These are phyloP conservation scores for Chytriomyces sp. DNA, from an alignment of 192 early-diverging fungal species.

Conservation along the genomic window DNA sequence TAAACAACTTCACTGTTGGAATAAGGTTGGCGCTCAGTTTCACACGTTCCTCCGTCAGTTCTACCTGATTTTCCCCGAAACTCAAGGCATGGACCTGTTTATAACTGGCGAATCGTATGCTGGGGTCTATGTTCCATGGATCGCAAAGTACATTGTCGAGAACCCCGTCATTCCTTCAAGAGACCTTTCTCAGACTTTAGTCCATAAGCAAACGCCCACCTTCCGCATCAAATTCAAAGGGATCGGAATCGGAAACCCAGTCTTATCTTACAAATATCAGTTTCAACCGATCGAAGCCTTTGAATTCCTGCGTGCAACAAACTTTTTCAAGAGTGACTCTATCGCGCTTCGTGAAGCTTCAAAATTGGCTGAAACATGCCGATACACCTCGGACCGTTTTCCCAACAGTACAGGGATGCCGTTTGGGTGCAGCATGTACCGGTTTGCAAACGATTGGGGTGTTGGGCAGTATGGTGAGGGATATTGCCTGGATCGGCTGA, in stretches of 20 bases:
- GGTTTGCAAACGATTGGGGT: constrained; percentile 12
- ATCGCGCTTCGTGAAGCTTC: constrained; percentile 26
- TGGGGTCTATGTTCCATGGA: background rate
- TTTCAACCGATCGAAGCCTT: constrained; percentile 31
- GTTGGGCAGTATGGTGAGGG: background rate
- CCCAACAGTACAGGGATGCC: background rate
- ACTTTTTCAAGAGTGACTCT: constrained; percentile 11
- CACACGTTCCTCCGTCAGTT: constrained; percentile 19
- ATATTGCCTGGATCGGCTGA: constrained; percentile 14
- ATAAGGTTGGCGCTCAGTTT: constrained; percentile 1
- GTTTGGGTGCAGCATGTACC: constrained; percentile 16
- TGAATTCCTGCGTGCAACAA: constrained; percentile 36
- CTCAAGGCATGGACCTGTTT: constrained; percentile 58
- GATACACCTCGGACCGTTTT: background rate
- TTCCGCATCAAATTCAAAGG: constrained; percentile 49
- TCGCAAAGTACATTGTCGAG: background rate
- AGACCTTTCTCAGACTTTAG: background rate
- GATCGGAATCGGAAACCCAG: constrained; percentile 54
- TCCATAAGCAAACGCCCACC: background rate
- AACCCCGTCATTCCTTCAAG: background rate
- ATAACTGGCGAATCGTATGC: constrained; percentile 50
- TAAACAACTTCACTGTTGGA: background rate
- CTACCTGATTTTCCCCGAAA: constrained; percentile 60
- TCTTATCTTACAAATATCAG: constrained; percentile 47
- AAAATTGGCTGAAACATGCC: constrained; percentile 4